Evolutionary conservation across 345 rosid genomes (phyloP).

Genomic region (Euclidium syriacum): DNA sequence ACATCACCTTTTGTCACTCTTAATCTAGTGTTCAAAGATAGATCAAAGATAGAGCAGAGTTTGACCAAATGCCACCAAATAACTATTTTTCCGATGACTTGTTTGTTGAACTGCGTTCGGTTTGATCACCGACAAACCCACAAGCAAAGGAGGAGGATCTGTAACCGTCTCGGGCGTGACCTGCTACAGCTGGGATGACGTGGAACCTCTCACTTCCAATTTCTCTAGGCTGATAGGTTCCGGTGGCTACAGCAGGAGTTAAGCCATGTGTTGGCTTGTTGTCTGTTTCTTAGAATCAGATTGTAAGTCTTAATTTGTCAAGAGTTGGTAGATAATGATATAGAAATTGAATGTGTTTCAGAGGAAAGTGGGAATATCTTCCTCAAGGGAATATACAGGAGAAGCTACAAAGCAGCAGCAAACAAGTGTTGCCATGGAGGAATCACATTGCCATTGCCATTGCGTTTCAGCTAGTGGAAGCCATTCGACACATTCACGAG

Average conservation of each 20-base stretch:
- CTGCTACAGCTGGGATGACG: slow-evolving; percentile 50
- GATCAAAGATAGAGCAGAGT: too few relatives aligned
- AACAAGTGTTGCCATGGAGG: slow-evolving; percentile 55
- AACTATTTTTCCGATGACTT: too few relatives aligned
- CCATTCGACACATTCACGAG: slow-evolving; percentile 72
- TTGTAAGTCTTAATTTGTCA: neutral
- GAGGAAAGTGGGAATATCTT: slow-evolving; percentile 61
- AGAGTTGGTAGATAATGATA: neutral
- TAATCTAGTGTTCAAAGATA: too few relatives aligned
- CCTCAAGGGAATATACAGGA: slow-evolving; percentile 71
- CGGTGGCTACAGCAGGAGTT: slow-evolving; percentile 74
- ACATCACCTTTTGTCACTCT: too few relatives aligned
- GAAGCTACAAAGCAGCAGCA: slow-evolving; percentile 36
- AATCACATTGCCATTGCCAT: slow-evolving; percentile 41
- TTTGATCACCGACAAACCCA: slow-evolving; percentile 10
- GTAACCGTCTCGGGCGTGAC: slow-evolving; percentile 17
- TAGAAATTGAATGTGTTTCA: slow-evolving; percentile 6
- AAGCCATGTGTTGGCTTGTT: too few relatives aligned
- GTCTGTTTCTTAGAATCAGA: neutral
- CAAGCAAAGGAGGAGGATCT: neutral
- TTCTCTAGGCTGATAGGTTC: slow-evolving; percentile 57
- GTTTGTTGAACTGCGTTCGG: slow-evolving; percentile 31
- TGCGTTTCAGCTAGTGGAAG: slow-evolving; percentile 60
- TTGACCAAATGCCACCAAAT: too few relatives aligned
- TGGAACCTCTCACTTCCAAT: slow-evolving; percentile 40